Evolutionary conservation across 2,329 filamentous ascomycete genomes (phyloP).

Genomic region (Cucurbitaria berberidis): DNA sequence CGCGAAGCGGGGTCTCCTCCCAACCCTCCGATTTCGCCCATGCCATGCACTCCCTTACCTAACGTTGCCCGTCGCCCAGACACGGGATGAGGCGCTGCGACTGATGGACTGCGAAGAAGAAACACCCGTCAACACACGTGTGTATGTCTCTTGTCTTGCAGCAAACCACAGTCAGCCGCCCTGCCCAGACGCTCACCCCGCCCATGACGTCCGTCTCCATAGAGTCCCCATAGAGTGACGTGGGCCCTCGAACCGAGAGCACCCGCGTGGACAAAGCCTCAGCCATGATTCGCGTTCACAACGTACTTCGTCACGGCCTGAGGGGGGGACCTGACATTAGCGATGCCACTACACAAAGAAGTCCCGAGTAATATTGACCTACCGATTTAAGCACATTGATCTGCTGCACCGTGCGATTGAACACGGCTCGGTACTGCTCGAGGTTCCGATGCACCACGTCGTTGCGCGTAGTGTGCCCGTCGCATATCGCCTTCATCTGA

Average conservation of each 20-base stretch:
- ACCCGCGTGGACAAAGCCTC: slow-evolving; percentile 37
- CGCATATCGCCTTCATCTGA: slow-evolving; percentile 96
- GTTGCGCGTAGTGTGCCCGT: slow-evolving; percentile 75
- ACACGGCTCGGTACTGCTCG: slow-evolving; percentile 85
- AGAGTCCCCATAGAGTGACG: slow-evolving; percentile 7
- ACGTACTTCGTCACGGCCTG: slow-evolving; percentile 52
- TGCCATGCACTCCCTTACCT: slow-evolving; percentile 16
- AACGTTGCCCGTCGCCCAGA: slow-evolving; percentile 10
- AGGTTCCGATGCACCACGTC: slow-evolving; percentile 83
- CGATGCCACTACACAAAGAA: slow-evolving; percentile 22
- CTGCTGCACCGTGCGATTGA: slow-evolving; percentile 78
- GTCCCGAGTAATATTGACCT: slow-evolving; percentile 34
- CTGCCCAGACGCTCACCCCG: neutral
- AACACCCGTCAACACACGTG: slow-evolving; percentile 17
- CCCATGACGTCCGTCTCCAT: too few species aligned
- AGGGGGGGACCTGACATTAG: slow-evolving; percentile 18
- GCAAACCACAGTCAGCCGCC: slow-evolving; percentile 3
- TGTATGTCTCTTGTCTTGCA: slow-evolving; percentile 11
- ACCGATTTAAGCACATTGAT: slow-evolving; percentile 67
- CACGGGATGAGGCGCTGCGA: slow-evolving; percentile 6
- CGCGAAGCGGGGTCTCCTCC: slow-evolving; percentile 32
- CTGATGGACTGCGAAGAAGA: slow-evolving; percentile 8
- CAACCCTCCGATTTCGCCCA: slow-evolving; percentile 40
- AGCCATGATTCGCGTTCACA: slow-evolving; percentile 45
- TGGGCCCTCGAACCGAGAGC: neutral